phyloP scores from a whole-genome alignment of 495 filamentous ascomycete species.

The Parachaetomium inaequale region DNA sequence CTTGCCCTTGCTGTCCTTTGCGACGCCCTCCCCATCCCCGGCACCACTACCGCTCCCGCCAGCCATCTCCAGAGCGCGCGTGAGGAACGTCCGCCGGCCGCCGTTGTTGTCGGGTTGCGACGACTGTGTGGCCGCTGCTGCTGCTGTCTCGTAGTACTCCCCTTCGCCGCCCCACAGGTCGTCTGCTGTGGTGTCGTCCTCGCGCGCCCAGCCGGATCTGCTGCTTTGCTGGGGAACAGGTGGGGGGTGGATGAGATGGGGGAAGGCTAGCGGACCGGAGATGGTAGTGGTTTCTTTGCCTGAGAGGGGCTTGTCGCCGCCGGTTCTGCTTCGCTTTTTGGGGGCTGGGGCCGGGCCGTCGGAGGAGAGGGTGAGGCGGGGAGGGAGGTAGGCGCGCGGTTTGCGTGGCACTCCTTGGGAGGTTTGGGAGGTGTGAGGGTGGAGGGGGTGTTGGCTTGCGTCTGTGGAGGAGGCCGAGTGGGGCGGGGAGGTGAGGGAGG shows the following conservation, averaged over 20 bases:
- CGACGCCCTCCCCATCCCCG: neutral
- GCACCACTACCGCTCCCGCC: neutral
- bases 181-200: no score
- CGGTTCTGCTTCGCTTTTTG: neutral
- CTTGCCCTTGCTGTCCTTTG: neutral
- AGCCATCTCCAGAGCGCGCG: neutral
- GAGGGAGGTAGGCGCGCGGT: constrained; percentile 4
- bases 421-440: neutral
- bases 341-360: neutral
- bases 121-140: neutral
- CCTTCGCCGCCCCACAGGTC: neutral
- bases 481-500: constrained; percentile 2
- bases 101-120: no score
- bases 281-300: constrained; percentile 25
- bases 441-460: neutral
- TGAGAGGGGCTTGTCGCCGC: constrained; percentile 14
- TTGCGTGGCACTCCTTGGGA: neutral
- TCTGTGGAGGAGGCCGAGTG: constrained; percentile 4
- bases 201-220: neutral
- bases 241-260: constrained; percentile 14
- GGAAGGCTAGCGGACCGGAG: constrained; percentile 27
- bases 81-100: neutral
- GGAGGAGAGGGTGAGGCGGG: constrained; percentile 6
- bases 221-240: neutral
- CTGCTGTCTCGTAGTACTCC: neutral